Evolutionary conservation across 176 grass and related monocot genomes (phyloP), one percentile per base, ranked within the genome.

Genomic region (Zoysia pacifica): DNA sequence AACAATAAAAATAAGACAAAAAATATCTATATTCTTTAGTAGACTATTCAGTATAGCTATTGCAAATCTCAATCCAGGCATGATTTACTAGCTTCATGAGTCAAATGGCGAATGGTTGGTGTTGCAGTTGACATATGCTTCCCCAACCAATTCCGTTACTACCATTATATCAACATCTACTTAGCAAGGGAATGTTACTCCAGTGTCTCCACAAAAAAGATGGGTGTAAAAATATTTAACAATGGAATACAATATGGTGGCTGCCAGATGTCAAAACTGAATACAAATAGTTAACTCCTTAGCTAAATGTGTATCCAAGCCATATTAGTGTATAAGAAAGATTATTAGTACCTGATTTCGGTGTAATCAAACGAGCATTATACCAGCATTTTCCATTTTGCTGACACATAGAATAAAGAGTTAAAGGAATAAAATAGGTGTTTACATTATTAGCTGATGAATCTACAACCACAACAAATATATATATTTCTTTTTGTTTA

Each of bases 371-470:
- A 69, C 48, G 72, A 60, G 78, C 72, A 45, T 65, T 76, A 69
- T 81, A 69, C 85, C 72, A 81, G 55, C 8, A 70, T 74, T 81
- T 53, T 48, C 65, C 85, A 61, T 70, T 62, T 70, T 68, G 78
- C 85, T 86, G 72, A 36, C 9, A 86, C 2, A 81, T 13, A 36
- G 19, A 86, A 73, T 48, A 81, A 52, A 50, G 64, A 55, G 12
- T 62, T 38, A 37, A 62, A 71, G 0, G 46, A 55, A 55, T 46
- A 46, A 46, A 65, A 65, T 79, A 52, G 11, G 44, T 65, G 11
- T 4, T 54, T 64, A 46, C 14, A 83, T 48, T 75, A 52, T 72
- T 15, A 72, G 11, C 11, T 72, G 2, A 45, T 44, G 39, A 74
- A 74, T 41, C 37, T 54, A 41, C n/a, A 37, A 56, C 40, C 40